These are phyloP conservation scores for Neonothopanus nambi DNA, from an alignment of 1,284 basidiomycete genomes.

Conservation along the genomic window DNA sequence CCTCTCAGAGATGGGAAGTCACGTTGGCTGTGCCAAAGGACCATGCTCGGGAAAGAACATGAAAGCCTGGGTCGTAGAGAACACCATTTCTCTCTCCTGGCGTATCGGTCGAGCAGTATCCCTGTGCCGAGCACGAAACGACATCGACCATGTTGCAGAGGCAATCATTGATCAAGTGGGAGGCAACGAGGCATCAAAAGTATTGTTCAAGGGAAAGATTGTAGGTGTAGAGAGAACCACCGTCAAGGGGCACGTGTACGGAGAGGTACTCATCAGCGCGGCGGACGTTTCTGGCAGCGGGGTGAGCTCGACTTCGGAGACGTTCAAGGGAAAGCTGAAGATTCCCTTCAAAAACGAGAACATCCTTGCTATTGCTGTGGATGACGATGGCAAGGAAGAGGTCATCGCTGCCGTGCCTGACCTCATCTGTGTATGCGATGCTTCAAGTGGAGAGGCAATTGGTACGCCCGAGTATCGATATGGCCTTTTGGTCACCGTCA, in stretches of 20 bases:
- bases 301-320: not conserved
- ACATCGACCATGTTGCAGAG: conserved; percentile 46
- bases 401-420: conserved; percentile 53
- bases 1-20: conserved; percentile 42
- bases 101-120: conserved; percentile 52
- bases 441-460: conserved; percentile 53
- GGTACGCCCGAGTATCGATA: conserved; percentile 52
- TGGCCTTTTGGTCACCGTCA: conserved; percentile 55
- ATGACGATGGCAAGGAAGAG: conserved; percentile 33
- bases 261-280: conserved; percentile 46
- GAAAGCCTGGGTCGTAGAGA: conserved; percentile 36
- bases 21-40: conserved; percentile 25
- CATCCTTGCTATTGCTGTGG: conserved; percentile 39
- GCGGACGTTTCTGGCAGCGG: conserved; percentile 27
- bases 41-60: conserved; percentile 21
- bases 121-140: conserved; percentile 40
- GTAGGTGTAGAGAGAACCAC: conserved; percentile 46
- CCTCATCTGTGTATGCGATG: conserved; percentile 59
- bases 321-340: conserved; percentile 29
- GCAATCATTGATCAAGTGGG: conserved; percentile 50
- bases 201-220: conserved; percentile 60
- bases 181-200: conserved; percentile 38
- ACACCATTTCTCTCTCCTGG: conserved; percentile 59
- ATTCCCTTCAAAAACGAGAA: conserved; percentile 56
- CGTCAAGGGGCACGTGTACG: conserved; percentile 50